Evolutionary conservation across 805 yeast genomes (phyloP), one percentile per base, ranked within the genome.

Genomic region (Brettanomyces sp.): DNA sequence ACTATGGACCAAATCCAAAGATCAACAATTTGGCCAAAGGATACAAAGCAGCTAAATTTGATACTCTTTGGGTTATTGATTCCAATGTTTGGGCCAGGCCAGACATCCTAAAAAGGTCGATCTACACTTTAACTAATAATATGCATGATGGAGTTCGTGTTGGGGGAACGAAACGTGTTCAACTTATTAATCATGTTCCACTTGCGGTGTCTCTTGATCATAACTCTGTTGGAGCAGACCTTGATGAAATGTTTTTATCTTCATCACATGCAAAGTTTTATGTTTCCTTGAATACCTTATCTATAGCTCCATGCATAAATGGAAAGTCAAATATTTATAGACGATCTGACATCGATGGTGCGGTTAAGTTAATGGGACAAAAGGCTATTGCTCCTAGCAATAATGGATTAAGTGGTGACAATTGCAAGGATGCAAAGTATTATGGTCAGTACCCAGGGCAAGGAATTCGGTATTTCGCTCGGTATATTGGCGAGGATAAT

Each of bases 401-500:
- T 8, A 67, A 22, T n/a, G 44, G 39, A 8, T 59, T 44, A 21
- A 56, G 64, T 41, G 72, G 69, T 4, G 62, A 66, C n/a, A 46
- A 50, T 5, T 60, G 51, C 6, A 44, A 48, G 12, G 67, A 62
- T 43, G 72, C 71, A 3, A 51, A 57, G 4, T 56, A 47, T 33
- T 68, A 56, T 45, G 53, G 60, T 30, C 39, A 44, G n/a, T 32
- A 45, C 3, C 51, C 53, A 1, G 69, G 70, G 14, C 64, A 66
- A 33, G 85, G 91, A 0, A 69, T 89, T 39, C 71, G 79, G 44
- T 77, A 79, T 47, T 88, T 89, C 61, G 79, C 95, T 6, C 69
- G 79, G 47, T 89, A 82, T 59, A 88, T 88, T 56, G 95, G 95
- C 5, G 96, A 88, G 59, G 96, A 88, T 61, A 88, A 88, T 61